Percentiles rank a stretch among this genome's conserved stretches.
Evolutionary conservation across 2,329 filamentous ascomycete species (phyloP).

Genomic region (Colletotrichum paranaense): DNA sequence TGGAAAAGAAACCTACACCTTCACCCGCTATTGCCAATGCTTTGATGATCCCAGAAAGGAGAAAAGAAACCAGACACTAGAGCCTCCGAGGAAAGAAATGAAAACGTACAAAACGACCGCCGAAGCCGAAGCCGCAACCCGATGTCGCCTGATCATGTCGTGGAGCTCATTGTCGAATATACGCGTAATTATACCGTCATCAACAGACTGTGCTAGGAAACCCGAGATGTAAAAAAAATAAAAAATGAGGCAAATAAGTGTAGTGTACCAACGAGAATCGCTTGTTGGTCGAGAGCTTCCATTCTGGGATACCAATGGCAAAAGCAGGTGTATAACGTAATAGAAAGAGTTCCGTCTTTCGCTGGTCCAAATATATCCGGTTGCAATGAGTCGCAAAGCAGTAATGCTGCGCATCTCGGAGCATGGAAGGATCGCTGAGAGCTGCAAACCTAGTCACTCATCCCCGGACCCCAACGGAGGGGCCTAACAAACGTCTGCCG

Average conservation of each 20-base stretch:
- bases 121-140: slow-evolving; percentile 19
- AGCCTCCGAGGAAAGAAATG: background rate
- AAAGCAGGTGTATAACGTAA: slow-evolving; percentile 16
- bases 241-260: background rate
- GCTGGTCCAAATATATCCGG: background rate
- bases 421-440: slow-evolving; percentile 23
- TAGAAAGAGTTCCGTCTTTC: slow-evolving; percentile 1
- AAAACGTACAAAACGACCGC: slow-evolving; percentile 25
- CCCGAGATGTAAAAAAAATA: background rate
- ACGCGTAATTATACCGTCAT: slow-evolving; percentile 29
- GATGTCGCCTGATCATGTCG: slow-evolving; percentile 32
- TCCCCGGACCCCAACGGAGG: slow-evolving; percentile 28
- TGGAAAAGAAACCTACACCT: background rate
- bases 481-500: slow-evolving; percentile 26
- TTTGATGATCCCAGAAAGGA: slow-evolving; percentile 5
- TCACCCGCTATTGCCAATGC: slow-evolving; percentile 27
- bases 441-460: slow-evolving; percentile 33
- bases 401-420: slow-evolving; percentile 22
- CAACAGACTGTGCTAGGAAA: slow-evolving; percentile 8
- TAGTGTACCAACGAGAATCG: slow-evolving; percentile 8
- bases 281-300: background rate
- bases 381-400: background rate
- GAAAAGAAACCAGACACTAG: background rate
- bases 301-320: slow-evolving; percentile 18
- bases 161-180: slow-evolving; percentile 24